These are phyloP conservation scores for Oryza coarctata DNA, from an alignment of 176 grass and related monocot species.

Conservation along the genomic window DNA sequence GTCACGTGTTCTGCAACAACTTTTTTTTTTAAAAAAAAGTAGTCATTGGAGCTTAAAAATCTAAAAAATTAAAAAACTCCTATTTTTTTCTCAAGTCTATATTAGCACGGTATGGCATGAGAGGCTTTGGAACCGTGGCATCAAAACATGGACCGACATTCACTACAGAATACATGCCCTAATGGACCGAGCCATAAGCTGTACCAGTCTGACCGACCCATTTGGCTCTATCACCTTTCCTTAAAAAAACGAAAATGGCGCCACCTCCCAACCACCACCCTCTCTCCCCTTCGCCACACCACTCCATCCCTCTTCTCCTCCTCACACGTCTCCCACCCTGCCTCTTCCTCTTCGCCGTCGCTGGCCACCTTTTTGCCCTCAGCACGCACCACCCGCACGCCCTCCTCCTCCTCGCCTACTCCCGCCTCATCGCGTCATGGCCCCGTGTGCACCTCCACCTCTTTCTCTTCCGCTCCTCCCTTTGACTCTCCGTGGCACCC, in stretches of 20 bases:
- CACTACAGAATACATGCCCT: too few relatives aligned
- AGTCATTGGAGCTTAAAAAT: too few relatives aligned
- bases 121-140: too few relatives aligned
- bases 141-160: too few relatives aligned
- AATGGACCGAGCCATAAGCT: too few relatives aligned
- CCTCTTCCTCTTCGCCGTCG: conserved; percentile 27
- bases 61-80: too few relatives aligned
- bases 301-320: conserved; percentile 24
- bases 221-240: too few relatives aligned
- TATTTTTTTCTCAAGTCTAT: too few relatives aligned
- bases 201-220: too few relatives aligned
- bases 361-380: conserved; percentile 39
- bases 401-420: conserved; percentile 44
- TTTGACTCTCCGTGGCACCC: conserved; percentile 31
- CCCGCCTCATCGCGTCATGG: conserved; percentile 15
- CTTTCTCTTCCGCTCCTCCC: conserved; percentile 55
- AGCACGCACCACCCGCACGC: conserved; percentile 13
- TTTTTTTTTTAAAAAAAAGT: too few relatives aligned
- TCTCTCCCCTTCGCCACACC: conserved; percentile 18
- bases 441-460: conserved; percentile 5
- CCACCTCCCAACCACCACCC: not conserved
- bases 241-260: conserved; percentile 3
- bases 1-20: too few relatives aligned
- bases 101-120: too few relatives aligned
- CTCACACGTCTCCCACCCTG: conserved; percentile 16